These are phyloP conservation scores for Leavenworthia alabamica DNA, from an alignment of 345 rosid species.

Conservation along the genomic window DNA sequence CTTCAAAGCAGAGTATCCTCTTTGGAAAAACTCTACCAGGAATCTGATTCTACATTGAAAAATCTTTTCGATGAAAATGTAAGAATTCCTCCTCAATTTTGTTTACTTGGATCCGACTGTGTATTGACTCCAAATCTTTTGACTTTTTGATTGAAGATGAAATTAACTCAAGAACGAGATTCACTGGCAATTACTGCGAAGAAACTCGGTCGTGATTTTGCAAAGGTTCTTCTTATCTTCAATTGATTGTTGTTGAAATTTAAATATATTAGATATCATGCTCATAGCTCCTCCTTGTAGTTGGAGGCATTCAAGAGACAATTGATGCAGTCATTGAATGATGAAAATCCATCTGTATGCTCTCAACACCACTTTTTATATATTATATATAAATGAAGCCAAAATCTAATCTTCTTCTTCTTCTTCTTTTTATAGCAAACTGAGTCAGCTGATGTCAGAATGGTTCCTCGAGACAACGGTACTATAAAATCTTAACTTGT, in stretches of 20 bases:
- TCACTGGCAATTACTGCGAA: slow-evolving; percentile 60
- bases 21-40: slow-evolving; percentile 46
- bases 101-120: background rate
- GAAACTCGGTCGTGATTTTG: slow-evolving; percentile 77
- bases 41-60: slow-evolving; percentile 56
- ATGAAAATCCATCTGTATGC: slow-evolving; percentile 60
- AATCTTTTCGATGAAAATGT: slow-evolving; percentile 65
- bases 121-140: background rate
- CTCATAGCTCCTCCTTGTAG: slow-evolving; percentile 31
- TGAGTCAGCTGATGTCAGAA: slow-evolving; percentile 63
- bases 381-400: background rate
- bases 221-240: slow-evolving; percentile 46
- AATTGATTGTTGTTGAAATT: background rate
- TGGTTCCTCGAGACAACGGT: slow-evolving; percentile 57
- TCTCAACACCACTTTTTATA: background rate
- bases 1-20: slow-evolving; percentile 47
- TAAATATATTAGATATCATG: background rate
- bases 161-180: slow-evolving; percentile 70
- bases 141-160: slow-evolving; percentile 39
- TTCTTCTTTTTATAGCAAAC: slow-evolving; percentile 35
- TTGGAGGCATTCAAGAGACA: slow-evolving; percentile 90
- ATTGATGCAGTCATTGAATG: slow-evolving; percentile 79
- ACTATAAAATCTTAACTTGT: background rate
- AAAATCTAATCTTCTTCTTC: background rate
- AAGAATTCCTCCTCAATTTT: background rate